A percentile compares a stretch with the other conserved stretches of the same genome.
Conservation (phyloP, 1,284 basidiomycete genomes). For the Sanghuangporus weigelae region DNA sequence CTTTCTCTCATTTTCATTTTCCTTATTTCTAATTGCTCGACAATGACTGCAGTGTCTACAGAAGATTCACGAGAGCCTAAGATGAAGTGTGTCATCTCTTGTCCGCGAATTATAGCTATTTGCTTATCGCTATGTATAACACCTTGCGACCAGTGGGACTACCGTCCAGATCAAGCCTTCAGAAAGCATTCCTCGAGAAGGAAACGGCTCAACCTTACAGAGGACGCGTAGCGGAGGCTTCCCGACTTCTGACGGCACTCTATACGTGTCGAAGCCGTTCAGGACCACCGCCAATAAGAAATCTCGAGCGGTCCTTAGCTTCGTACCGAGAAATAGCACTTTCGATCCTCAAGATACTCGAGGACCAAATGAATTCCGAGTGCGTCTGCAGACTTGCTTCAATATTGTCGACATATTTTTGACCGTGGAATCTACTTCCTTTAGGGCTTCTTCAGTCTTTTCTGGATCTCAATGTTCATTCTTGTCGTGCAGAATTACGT, state of each 20-base stretch:
- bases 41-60: background rate
- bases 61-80: background rate
- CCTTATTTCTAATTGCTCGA: background rate
- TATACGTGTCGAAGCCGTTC: slow-evolving; percentile 72
- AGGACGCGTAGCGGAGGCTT: slow-evolving; percentile 41
- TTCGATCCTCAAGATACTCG: slow-evolving; percentile 79
- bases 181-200: background rate
- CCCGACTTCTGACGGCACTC: slow-evolving; percentile 54
- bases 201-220: background rate
- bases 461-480: slow-evolving; percentile 86
- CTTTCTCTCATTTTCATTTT: background rate
- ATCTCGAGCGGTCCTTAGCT: slow-evolving; percentile 72
- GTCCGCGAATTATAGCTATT: background rate
- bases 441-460: slow-evolving; percentile 88
- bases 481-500: slow-evolving; percentile 77
- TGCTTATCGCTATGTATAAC: background rate
- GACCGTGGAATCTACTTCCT: background rate
- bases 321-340: slow-evolving; percentile 76
- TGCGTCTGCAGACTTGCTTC: slow-evolving; percentile 31
- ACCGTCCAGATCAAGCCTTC: background rate
- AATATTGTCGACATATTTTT: background rate
- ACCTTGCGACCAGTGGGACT: background rate
- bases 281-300: slow-evolving; percentile 62
- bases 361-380: slow-evolving; percentile 81
- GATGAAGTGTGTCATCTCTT: background rate